Base-by-base conservation (phyloP, 1,139 yeast species). In the Debaryomyces sp. region DNA sequence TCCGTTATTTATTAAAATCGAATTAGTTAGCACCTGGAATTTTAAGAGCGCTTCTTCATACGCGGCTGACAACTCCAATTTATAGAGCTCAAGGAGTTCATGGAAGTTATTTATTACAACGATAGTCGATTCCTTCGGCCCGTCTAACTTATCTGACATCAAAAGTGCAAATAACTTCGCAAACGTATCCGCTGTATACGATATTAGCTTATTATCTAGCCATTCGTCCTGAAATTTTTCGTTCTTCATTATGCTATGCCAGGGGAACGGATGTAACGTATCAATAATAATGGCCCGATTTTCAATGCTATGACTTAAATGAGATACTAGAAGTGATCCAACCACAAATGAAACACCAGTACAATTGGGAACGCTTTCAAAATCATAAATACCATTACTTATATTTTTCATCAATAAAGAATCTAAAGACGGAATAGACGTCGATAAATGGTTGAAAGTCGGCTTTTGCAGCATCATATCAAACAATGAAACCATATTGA, bases 331-430 rank as follows among this genome's bases (percentile, higher is more conserved):
- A 9, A 72, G 47, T 5, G 64, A 57, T 6, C 59, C 54, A 8
- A 63, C 49, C 18, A 71, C 57, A 6, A 59, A 53, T 45, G 62
- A 56, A 49, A 62, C 54, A 1, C 66, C 68, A 15, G 53, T 48
- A 50, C 67, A 62, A 8, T 67, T 64, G 0, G 80, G 78, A 4
- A 71, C 67, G 1, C 71, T 55, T 57, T 75, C 79, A 47, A 75
- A 60, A 52, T 75, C 79, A 51, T 64, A 66, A 6, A 74, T 60
- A 29, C 67, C 65, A 32, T 53, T 59, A 35, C 36, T 54, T 43
- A 35, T 52, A 29, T 44, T 51, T 40, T 48, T 50, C 17, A 50
- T 44, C 39, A 61, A 47, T 29, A 65, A 53, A 35, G 54, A 50
- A 50, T 71, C 75, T 13, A 72, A 54, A 5, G 67, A 48, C 1